These are phyloP conservation scores for Ophiostoma quercus DNA, from an alignment of 2,329 filamentous ascomycete species.

Conservation along the genomic window DNA sequence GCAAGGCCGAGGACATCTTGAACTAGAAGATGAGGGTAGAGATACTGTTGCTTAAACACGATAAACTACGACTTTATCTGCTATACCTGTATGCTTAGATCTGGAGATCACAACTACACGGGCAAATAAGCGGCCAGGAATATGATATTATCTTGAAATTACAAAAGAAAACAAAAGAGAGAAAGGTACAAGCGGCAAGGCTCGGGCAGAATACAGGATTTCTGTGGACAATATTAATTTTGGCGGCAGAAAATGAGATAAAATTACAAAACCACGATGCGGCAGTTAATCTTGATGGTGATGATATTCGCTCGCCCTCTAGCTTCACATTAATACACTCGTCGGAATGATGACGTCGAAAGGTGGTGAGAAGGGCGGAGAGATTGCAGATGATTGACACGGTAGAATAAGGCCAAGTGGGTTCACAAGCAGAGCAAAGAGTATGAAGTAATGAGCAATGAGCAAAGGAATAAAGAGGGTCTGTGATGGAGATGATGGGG, in stretches of 20 bases:
- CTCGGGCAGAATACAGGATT: not conserved
- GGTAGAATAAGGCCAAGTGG: not conserved
- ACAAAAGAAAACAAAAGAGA: not conserved
- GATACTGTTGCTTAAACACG: too few species aligned
- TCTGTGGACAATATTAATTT: not conserved
- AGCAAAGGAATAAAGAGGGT: not conserved
- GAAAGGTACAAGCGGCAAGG: not conserved
- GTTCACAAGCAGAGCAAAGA: not conserved
- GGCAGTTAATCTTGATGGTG: not conserved
- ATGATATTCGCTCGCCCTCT: not conserved
- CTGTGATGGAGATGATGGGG: not conserved
- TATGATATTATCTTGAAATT: not conserved
- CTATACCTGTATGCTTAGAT: not conserved
- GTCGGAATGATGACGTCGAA: not conserved
- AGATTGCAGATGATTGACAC: not conserved
- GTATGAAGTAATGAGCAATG: too few species aligned
- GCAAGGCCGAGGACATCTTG: not conserved
- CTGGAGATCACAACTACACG: not conserved
- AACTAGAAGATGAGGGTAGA: too few species aligned
- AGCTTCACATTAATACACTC: not conserved
- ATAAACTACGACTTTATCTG: not conserved
- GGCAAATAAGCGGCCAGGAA: not conserved
- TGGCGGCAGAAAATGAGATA: too few species aligned
- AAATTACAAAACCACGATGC: not conserved
- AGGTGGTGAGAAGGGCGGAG: conserved; percentile 13